Conservation (phyloP, 2,329 filamentous ascomycete species). For the Bipolaris cookei region DNA sequence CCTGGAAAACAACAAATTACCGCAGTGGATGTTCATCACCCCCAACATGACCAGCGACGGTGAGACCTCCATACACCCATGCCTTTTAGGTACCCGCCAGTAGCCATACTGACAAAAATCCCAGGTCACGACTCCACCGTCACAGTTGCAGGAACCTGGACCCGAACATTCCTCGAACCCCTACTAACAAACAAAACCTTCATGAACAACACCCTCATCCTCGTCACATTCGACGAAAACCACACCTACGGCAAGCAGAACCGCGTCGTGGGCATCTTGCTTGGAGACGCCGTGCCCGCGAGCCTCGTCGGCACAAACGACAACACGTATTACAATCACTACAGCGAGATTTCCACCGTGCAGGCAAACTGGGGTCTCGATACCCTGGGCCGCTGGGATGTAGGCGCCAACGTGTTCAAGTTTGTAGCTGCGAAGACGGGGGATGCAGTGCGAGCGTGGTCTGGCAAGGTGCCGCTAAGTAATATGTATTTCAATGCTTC, state of each 20-base stretch:
- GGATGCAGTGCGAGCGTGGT: slow-evolving; percentile 33
- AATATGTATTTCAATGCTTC: slow-evolving; percentile 43
- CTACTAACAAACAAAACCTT: slow-evolving; percentile 73
- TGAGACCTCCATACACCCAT: neutral
- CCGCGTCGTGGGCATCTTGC: slow-evolving; percentile 71
- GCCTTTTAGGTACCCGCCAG: no score
- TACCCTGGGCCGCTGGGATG: slow-evolving; percentile 56
- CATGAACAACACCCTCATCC: slow-evolving; percentile 75
- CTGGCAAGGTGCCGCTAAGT: slow-evolving; percentile 34
- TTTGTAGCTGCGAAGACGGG: slow-evolving; percentile 40
- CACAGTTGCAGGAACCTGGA: slow-evolving; percentile 72
- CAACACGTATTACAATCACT: slow-evolving; percentile 62
- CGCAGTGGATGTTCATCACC: slow-evolving; percentile 46
- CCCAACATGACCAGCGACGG: slow-evolving; percentile 79
- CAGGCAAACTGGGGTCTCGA: slow-evolving; percentile 55
- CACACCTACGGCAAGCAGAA: slow-evolving; percentile 72
- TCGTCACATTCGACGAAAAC: slow-evolving; percentile 82
- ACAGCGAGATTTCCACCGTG: slow-evolving; percentile 54
- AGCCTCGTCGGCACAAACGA: slow-evolving; percentile 72
- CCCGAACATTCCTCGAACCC: slow-evolving; percentile 70
- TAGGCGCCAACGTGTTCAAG: slow-evolving; percentile 55
- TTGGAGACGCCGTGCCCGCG: slow-evolving; percentile 74
- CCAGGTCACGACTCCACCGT: slow-evolving; percentile 70
- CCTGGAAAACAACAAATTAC: slow-evolving; percentile 29
- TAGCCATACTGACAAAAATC: slow-evolving; percentile 1